Percentiles rank a stretch among this genome's conserved stretches.
Evolutionary conservation across 345 rosid species (phyloP).

Genomic region (Gossypium turneri): DNA sequence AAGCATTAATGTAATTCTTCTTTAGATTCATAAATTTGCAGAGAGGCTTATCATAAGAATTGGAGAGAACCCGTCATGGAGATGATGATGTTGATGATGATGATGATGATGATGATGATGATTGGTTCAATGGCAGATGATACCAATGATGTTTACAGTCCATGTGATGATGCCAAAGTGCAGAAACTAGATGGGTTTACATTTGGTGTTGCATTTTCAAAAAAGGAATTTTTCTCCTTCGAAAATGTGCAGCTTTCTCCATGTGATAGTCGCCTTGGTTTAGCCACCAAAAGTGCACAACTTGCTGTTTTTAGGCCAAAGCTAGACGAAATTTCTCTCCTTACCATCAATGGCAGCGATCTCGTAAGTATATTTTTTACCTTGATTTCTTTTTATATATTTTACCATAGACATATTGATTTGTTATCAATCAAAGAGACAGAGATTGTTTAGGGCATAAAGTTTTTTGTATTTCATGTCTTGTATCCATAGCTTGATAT

Average conservation of each 20-base stretch:
- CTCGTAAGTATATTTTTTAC: conserved; percentile 40
- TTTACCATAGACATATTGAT: neutral
- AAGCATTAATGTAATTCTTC: neutral
- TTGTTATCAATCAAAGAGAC: too few species aligned
- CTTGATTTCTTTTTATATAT: neutral
- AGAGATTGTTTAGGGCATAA: neutral
- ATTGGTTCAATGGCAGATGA: conserved; percentile 41
- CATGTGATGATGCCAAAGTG: conserved; percentile 61
- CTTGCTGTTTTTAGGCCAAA: conserved; percentile 74
- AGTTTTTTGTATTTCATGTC: neutral
- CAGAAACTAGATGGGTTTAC: conserved; percentile 76
- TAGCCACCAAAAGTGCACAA: conserved; percentile 42
- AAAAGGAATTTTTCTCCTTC: conserved; percentile 55
- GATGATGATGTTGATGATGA: conserved; percentile 7
- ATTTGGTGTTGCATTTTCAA: conserved; percentile 65
- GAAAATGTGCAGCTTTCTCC: conserved; percentile 77
- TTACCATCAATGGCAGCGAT: conserved; percentile 50
- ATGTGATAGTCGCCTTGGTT: conserved; percentile 68
- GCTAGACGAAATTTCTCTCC: conserved; percentile 81
- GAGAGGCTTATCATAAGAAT: conserved; percentile 9
- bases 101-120: conserved; percentile 10
- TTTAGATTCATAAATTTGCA: neutral
- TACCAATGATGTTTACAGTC: conserved; percentile 51
- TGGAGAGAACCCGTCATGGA: conserved; percentile 2
- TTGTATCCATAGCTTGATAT: neutral